Conservation (phyloP, 352 stramenopile genomes). For the Globisporangium okanoganense region DNA sequence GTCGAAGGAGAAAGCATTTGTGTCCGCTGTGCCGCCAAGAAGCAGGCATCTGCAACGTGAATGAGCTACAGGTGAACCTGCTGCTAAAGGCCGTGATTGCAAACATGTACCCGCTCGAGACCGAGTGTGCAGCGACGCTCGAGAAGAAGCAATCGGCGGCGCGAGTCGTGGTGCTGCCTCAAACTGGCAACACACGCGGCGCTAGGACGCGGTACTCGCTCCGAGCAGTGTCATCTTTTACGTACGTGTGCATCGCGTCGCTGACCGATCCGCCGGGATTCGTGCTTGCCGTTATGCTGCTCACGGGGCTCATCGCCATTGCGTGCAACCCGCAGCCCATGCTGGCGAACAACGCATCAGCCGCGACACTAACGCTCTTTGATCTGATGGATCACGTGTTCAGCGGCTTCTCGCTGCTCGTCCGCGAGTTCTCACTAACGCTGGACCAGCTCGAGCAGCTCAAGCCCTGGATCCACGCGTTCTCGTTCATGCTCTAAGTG, state of each 20-base stretch:
- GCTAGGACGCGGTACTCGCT: conserved; percentile 25
- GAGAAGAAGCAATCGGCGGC: conserved; percentile 39
- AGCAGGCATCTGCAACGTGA: conserved; percentile 15
- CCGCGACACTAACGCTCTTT: conserved; percentile 34
- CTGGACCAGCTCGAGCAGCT: conserved; percentile 54
- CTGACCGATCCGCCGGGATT: conserved; percentile 71
- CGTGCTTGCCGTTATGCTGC: conserved; percentile 63
- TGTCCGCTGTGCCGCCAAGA: conserved; percentile 68
- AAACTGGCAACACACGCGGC: not conserved
- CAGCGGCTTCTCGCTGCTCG: conserved; percentile 56
- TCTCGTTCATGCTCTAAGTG: conserved; percentile 51
- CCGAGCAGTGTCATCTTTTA: conserved; percentile 62
- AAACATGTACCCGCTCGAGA: conserved; percentile 52
- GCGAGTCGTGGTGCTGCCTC: not conserved
- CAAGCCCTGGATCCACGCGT: conserved; percentile 49
- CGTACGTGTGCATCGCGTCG: conserved; percentile 66
- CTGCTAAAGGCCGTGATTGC: conserved; percentile 60
- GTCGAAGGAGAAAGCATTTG: conserved; percentile 22
- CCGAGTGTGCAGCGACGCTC: conserved; percentile 25
- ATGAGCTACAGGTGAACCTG: conserved; percentile 60
- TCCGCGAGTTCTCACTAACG: conserved; percentile 59
- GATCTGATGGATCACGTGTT: conserved; percentile 47
- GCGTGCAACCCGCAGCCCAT: conserved; percentile 55
- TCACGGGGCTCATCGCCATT: conserved; percentile 57
- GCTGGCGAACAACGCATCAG: conserved; percentile 28